Conservation (phyloP, 306 rosid species). For the Luffa aegyptiaca region DNA sequence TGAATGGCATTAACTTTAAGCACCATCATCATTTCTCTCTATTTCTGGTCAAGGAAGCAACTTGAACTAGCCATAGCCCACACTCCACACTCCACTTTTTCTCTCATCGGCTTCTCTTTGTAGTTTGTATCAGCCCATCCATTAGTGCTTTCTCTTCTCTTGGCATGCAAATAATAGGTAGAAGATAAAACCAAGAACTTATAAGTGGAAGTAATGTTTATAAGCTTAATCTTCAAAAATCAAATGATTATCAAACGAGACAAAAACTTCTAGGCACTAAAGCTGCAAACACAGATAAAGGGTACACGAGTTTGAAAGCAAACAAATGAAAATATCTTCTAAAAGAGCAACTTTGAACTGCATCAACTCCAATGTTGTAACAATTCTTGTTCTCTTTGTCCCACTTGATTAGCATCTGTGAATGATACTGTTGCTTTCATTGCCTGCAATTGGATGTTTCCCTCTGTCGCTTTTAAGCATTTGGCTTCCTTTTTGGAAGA, state of each 20-base stretch:
- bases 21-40: not conserved
- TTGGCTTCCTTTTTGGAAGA: not conserved
- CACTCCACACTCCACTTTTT: not conserved
- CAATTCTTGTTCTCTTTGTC: conserved; percentile 1
- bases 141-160: too few species aligned
- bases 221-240: too few species aligned
- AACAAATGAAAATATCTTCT: not conserved
- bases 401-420: not conserved
- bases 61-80: not conserved
- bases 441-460: not conserved
- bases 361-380: not conserved
- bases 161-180: too few species aligned
- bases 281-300: not conserved
- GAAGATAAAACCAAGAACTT: too few species aligned
- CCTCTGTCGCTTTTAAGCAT: not conserved
- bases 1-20: conserved; percentile 1
- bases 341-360: not conserved
- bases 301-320: not conserved
- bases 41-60: not conserved
- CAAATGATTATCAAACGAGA: too few species aligned
- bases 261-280: not conserved
- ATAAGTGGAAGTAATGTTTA: too few species aligned
- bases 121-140: not conserved
- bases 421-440: not conserved
- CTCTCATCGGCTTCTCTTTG: not conserved